These are phyloP conservation scores for Nemania abortiva DNA, from an alignment of 2,329 filamentous ascomycete species.

Conservation along the genomic window DNA sequence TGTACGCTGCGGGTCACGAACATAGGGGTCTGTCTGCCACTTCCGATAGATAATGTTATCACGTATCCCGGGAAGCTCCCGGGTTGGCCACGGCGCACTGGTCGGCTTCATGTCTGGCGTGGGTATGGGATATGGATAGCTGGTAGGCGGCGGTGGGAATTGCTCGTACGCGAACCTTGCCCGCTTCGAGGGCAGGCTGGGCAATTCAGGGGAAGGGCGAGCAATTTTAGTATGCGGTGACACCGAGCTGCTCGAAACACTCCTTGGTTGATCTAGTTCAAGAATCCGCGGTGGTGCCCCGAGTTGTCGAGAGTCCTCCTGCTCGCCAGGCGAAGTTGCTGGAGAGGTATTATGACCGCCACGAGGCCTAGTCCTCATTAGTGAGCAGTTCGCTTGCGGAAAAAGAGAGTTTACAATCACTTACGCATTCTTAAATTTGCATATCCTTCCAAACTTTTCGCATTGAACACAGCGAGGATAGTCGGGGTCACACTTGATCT, in stretches of 20 bases:
- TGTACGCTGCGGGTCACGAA: constrained; percentile 51
- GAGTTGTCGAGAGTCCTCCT: constrained; percentile 59
- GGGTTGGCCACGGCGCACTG: constrained; percentile 52
- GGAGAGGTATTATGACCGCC: constrained; percentile 70
- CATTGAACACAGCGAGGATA: constrained; percentile 90
- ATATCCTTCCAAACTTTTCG: constrained; percentile 87
- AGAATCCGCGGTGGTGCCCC: constrained; percentile 49
- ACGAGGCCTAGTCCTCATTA: constrained; percentile 60
- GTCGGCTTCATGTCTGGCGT: constrained; percentile 55
- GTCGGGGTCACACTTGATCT: constrained; percentile 95
- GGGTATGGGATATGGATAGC: constrained; percentile 48
- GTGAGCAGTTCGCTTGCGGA: constrained; percentile 17
- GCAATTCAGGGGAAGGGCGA: constrained; percentile 50
- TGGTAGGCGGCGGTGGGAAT: constrained; percentile 52
- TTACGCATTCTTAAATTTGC: constrained; percentile 88
- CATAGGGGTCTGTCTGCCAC: constrained; percentile 65
- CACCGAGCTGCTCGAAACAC: constrained; percentile 61
- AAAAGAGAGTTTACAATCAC: constrained; percentile 54
- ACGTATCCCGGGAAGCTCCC: constrained; percentile 61
- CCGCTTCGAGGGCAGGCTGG: constrained; percentile 60
- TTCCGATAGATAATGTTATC: constrained; percentile 62
- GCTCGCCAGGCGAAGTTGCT: constrained; percentile 63
- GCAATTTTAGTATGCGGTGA: constrained; percentile 58
- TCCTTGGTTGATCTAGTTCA: constrained; percentile 57
- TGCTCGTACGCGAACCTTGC: constrained; percentile 62